Evolutionary conservation across 257 asterid species (phyloP).

Genomic region (Verbena officinalis): DNA sequence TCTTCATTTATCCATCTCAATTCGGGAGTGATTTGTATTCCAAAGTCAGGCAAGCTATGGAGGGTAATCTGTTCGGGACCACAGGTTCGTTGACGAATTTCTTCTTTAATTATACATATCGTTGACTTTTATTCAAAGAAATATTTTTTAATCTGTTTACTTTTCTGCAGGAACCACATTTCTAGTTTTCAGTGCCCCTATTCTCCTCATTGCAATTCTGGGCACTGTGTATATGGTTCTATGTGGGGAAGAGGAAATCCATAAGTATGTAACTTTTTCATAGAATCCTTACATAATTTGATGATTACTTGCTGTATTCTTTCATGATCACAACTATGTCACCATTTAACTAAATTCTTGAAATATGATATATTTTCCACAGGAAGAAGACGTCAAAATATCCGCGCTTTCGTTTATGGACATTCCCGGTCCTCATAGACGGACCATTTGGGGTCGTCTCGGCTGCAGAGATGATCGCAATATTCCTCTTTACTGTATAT

Average conservation of each 20-base stretch:
- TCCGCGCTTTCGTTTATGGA: conserved; percentile 68
- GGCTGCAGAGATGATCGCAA: conserved; percentile 82
- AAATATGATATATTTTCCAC: conserved; percentile 4
- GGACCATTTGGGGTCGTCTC: conserved; percentile 94
- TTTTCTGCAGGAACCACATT: conserved; percentile 57
- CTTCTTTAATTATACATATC: not conserved
- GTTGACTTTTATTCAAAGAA: not conserved
- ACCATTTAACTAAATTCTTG: not conserved
- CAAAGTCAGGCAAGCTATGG: conserved; percentile 28
- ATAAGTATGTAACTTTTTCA: conserved; percentile 34
- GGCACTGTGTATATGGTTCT: conserved; percentile 52
- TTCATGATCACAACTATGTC: not conserved
- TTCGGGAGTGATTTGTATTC: conserved; percentile 1
- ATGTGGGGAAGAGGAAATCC: conserved; percentile 46
- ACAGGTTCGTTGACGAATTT: conserved; percentile 45
- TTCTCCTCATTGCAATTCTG: conserved; percentile 66
- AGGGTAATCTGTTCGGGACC: conserved; percentile 44
- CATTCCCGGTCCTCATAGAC: conserved; percentile 76
- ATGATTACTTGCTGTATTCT: not conserved
- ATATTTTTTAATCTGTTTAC: not conserved
- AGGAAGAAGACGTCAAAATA: conserved; percentile 44
- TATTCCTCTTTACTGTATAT: conserved; percentile 49
- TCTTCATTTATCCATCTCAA: conserved; percentile 53
- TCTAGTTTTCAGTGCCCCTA: conserved; percentile 63
- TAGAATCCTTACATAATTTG: not conserved